These are phyloP conservation scores for Kentomonas sorsogonicus DNA, from an alignment of 208 protist species.

Conservation along the genomic window DNA sequence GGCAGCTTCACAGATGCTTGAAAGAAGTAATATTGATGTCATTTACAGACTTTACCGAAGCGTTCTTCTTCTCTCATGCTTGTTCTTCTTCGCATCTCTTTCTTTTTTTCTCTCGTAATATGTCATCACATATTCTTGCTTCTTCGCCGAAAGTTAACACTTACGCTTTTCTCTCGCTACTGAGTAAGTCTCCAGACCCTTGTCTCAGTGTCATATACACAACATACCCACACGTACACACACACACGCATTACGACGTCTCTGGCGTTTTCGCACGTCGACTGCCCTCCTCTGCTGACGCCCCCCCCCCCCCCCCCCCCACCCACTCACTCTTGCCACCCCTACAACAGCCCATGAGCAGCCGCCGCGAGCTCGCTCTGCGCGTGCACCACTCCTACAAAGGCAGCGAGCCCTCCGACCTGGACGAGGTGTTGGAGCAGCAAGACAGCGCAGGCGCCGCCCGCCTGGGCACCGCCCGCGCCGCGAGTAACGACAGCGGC, in stretches of 20 bases:
- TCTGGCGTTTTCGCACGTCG: constrained; percentile 19
- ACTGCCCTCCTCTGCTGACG: constrained; percentile 21
- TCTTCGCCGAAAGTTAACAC: too few relatives aligned
- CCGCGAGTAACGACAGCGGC: constrained; percentile 1
- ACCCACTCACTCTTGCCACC: constrained; percentile 21
- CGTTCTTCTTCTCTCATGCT: too few relatives aligned
- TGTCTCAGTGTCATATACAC: too few relatives aligned
- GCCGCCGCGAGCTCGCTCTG: constrained; percentile 15
- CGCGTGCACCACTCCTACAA: constrained; percentile 21
- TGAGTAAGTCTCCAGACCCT: too few relatives aligned
- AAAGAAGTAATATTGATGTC: too few relatives aligned
- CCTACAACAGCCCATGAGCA: constrained; percentile 22
- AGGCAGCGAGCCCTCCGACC: constrained; percentile 17
- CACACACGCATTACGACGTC: constrained; percentile 28
- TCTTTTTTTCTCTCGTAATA: too few relatives aligned
- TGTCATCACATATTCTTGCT: too few relatives aligned
- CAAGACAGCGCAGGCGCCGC: constrained; percentile 22
- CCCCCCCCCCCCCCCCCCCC: constrained; percentile 19
- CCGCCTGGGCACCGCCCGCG: constrained; percentile 16
- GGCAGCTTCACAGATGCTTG: too few relatives aligned
- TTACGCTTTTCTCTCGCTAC: too few relatives aligned
- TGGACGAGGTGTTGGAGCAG: constrained; percentile 26
- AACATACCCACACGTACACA: too few relatives aligned
- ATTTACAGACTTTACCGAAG: too few relatives aligned
- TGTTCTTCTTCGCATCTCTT: too few relatives aligned